Evolutionary conservation across 352 stramenopile genomes (phyloP), one percentile per base, ranked within the genome.

Genomic region (Pythium guiyangense): DNA sequence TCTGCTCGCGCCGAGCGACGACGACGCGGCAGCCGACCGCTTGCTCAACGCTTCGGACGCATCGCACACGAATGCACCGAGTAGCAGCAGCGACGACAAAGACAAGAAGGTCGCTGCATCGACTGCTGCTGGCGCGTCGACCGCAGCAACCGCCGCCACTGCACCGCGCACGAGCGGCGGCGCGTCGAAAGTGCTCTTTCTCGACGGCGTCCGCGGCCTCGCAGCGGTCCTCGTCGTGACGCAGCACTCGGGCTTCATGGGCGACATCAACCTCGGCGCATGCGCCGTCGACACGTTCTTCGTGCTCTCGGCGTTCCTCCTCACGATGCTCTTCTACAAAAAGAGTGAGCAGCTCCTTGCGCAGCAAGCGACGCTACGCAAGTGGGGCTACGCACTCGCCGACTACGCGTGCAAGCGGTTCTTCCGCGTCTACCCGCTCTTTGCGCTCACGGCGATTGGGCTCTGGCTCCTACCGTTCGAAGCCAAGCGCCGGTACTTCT

Each of bases 341-440:
- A 68, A 71, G 54, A 47, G 54, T 46, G 35, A 27, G 44, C 52
- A 57, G 35, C 45, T 70, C 4, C 4, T 67, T 4, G n/a, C n/a
- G 11, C 51, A 71, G 34, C 29, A 44, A 10, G 56, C 56, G 12
- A 57, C 49, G n/a, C 9, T 18, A 0, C 45, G 51, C 3, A 67
- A 63, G 14, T 64, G 58, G 58, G 43, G 12, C 4, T 64, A 39
- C 45, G 26, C 46, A 4, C 37, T 76, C 26, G 17, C 37, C 8
- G 72, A 83, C 62, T 82, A 85, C 57, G 70, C 74, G 47, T 64
- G 52, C 37, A 80, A 80, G 45, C 74, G 72, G 0, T 77, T 85
- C 48, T 73, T 85, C 17, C 71, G 72, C 35, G 74, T 84, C 4
- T 85, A 85, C 50, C 74, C 74, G 52, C 56, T 85, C 12, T 85